Percentiles rank a stretch among this genome's conserved stretches.
phyloP scores from a whole-genome alignment of 495 filamentous ascomycete species.

The Rhizodiscina lignyota region DNA sequence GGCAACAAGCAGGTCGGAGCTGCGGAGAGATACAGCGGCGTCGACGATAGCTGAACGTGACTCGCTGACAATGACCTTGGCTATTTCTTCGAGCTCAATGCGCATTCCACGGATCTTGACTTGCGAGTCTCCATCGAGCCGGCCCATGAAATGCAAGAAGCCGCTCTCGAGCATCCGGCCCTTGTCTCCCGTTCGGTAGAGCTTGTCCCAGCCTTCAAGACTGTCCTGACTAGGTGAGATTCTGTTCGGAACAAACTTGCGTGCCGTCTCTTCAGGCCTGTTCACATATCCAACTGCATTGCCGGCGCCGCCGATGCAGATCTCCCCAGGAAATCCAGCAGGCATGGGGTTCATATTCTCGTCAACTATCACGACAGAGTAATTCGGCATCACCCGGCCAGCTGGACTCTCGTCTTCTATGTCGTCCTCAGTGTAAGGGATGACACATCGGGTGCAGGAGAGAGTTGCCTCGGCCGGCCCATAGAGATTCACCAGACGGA shows the following conservation, averaged over 20 bases:
- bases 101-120: conserved; percentile 6
- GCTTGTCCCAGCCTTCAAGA: neutral
- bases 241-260: neutral
- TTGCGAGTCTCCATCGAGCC: conserved; percentile 22
- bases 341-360: conserved; percentile 23
- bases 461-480: neutral
- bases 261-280: conserved; percentile 8
- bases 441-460: conserved; percentile 3
- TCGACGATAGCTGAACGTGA: neutral
- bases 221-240: neutral
- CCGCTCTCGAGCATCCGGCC: conserved; percentile 15
- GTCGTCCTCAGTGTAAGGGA: neutral
- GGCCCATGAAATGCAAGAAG: conserved; percentile 19
- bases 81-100: conserved; percentile 1
- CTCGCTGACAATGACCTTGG: neutral
- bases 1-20: too few species aligned
- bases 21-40: neutral
- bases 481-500: neutral
- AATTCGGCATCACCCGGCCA: conserved; percentile 14
- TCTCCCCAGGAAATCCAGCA: conserved; percentile 13
- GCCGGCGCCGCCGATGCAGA: conserved; percentile 23
- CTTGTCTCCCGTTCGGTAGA: neutral
- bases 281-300: conserved; percentile 22
- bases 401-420: conserved; percentile 2
- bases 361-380: conserved; percentile 28